Evolutionary conservation across 139 green algal species (phyloP).

Genomic region (Chlamydomonas sphaeroides): DNA sequence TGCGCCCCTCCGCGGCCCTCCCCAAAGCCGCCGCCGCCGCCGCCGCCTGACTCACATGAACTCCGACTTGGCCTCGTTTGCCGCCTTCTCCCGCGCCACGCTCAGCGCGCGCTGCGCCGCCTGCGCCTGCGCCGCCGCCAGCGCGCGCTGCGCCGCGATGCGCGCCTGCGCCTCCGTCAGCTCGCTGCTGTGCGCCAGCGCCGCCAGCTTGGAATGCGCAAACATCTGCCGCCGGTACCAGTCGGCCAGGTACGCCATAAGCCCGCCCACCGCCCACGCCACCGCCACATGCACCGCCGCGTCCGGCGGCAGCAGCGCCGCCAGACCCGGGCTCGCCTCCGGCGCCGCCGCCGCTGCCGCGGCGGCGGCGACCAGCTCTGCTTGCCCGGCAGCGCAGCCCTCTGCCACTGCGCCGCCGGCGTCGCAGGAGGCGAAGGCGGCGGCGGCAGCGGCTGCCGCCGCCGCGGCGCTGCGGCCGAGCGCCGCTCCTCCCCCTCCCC

Average conservation of each 20-base stretch:
- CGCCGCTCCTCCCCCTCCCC: neutral
- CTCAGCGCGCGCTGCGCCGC: slow-evolving; percentile 69
- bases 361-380: too few species aligned
- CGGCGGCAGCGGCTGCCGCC: too few species aligned
- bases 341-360: too few species aligned
- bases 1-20: too few species aligned
- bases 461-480: too few species aligned
- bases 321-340: too few species aligned
- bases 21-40: too few species aligned
- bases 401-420: too few species aligned
- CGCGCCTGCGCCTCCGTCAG: slow-evolving; percentile 71
- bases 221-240: slow-evolving; percentile 82
- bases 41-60: slow-evolving; percentile 48
- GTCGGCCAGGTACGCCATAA: slow-evolving; percentile 85
- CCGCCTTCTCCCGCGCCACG: slow-evolving; percentile 78
- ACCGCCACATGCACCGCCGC: slow-evolving; percentile 76
- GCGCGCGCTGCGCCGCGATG: slow-evolving; percentile 69
- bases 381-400: too few species aligned
- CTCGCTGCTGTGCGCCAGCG: slow-evolving; percentile 75
- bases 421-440: neutral
- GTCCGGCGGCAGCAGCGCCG: slow-evolving; percentile 61
- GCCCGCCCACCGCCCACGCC: slow-evolving; percentile 76
- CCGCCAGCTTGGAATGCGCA: slow-evolving; percentile 69
- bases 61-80: slow-evolving; percentile 81
- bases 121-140: slow-evolving; percentile 58